These are phyloP conservation scores for Yamadazyma olivae DNA, from an alignment of 805 yeast genomes.

Conservation along the genomic window DNA sequence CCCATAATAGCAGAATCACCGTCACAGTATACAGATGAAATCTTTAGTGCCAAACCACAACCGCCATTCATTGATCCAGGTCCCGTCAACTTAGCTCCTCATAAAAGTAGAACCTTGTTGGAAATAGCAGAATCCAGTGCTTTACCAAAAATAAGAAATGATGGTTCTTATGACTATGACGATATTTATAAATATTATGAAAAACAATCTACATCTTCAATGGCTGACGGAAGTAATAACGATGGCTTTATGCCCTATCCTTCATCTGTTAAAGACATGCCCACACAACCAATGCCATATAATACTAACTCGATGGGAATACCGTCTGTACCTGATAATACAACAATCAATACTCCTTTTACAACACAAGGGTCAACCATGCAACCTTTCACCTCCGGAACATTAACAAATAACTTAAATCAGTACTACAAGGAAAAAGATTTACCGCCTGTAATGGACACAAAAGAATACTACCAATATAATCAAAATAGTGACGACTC, in stretches of 20 bases:
- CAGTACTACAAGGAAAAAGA: conserved; percentile 13
- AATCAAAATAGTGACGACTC: conserved; percentile 3
- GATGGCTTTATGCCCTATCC: conserved; percentile 16
- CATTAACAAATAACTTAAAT: conserved; percentile 3
- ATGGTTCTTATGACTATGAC: conserved; percentile 9
- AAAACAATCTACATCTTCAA: conserved; percentile 11
- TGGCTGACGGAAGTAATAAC: conserved; percentile 5
- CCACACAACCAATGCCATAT: conserved; percentile 8
- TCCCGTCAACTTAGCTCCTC: conserved; percentile 4
- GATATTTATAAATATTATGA: conserved; percentile 18
- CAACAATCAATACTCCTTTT: conserved; percentile 4
- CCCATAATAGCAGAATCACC: conserved; percentile 1
- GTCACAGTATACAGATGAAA: conserved; percentile 6
- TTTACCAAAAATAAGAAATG: conserved; percentile 7
- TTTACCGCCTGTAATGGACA: conserved; percentile 23
- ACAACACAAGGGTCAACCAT: conserved; percentile 11
- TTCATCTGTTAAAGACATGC: conserved; percentile 2
- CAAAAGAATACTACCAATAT: conserved; percentile 13
- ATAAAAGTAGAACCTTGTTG: conserved; percentile 9
- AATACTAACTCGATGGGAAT: conserved; percentile 8
- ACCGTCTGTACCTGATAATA: conserved; percentile 12
- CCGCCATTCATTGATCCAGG: conserved; percentile 9
- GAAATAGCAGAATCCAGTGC: conserved; percentile 14
- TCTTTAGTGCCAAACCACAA: background rate
- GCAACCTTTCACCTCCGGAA: conserved; percentile 7